Percentiles rank a stretch among this genome's conserved stretches.
Conservation (phyloP, 345 rosid species). For the Psidium friedrichsthalianum region DNA sequence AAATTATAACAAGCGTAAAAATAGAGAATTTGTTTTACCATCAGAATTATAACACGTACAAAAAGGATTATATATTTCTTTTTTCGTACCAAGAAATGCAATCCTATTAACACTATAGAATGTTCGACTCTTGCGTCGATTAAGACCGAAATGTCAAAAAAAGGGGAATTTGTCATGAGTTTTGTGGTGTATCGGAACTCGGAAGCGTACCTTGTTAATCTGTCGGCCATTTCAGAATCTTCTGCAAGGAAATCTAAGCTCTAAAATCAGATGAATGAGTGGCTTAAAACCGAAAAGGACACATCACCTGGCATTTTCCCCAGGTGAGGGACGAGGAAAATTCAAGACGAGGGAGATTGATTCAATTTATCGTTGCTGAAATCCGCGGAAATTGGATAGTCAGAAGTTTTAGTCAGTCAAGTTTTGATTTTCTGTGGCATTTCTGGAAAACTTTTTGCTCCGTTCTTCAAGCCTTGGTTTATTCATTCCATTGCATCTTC, state of each 20-base stretch:
- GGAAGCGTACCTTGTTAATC: not conserved
- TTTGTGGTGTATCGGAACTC: not conserved
- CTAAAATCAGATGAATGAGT: not conserved
- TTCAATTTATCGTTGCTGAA: not conserved
- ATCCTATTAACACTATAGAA: not conserved
- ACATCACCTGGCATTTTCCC: not conserved
- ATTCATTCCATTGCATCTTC: not conserved
- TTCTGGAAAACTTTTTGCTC: not conserved
- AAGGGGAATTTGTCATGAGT: not conserved
- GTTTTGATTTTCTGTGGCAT: not conserved
- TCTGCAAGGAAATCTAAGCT: not conserved
- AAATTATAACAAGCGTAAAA: not conserved
- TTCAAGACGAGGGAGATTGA: not conserved
- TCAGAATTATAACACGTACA: not conserved
- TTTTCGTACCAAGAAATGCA: not conserved
- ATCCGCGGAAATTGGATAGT: not conserved
- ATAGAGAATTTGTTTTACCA: not conserved
- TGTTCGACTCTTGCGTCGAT: not conserved
- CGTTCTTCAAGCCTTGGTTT: not conserved
- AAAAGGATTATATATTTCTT: no score
- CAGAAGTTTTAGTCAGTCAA: not conserved
- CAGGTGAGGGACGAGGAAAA: not conserved
- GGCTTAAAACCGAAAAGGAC: not conserved
- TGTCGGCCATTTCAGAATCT: not conserved
- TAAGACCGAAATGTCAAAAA: not conserved